Base-by-base conservation (phyloP, 805 yeast species). In the Saccharomycopsis sp. region DNA sequence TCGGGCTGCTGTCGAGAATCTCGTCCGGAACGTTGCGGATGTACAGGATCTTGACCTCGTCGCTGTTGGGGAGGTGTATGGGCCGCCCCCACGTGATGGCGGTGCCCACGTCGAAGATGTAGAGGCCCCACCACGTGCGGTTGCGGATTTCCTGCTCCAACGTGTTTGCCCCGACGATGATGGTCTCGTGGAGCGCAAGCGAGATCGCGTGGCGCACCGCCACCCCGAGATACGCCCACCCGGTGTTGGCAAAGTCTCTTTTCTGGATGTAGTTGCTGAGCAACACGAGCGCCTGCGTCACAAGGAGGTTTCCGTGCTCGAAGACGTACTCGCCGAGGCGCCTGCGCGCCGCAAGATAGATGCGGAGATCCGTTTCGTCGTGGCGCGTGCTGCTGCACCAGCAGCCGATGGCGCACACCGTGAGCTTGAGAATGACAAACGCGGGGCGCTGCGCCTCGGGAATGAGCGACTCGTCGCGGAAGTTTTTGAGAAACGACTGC, bases 21-120 rank as follows among this genome's bases (percentile, higher is more conserved):
- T 59, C 71, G 64, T 81, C 85, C 58, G 77, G 73, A 56, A 81
- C 72, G 58, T 81, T 81, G 3, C 75, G 68, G n/a, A 84, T 82
- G 52, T 75, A 67, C 40, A 73, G 70, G 24, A 80, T 78, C 64
- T 80, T 83, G 64, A 80, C 73, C 60, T 74, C 75, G 51, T 74
- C 75, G 15, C 70, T 68, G 8, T 70, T 69, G 1, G 85, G 85
- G 51, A 81, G 69, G 61, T 76, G 77, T 3, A 81, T 75, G 0
- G 90, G 89, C 63, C 90, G 70, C 14, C 88, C 89, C 68, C 82
- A 81, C 0, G 86, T 79, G 21, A 84, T 73, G 1, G 86, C 79
- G 16, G 86, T 80, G 55, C 85, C 84, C 16, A 83, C 79, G 67
- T 83, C 89, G 63, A 82, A 82, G 54, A 80, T 77, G 62, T 80